Evolutionary conservation across 768 basidiomycete genomes (phyloP).

Genomic region (Mrakia frigida): DNA sequence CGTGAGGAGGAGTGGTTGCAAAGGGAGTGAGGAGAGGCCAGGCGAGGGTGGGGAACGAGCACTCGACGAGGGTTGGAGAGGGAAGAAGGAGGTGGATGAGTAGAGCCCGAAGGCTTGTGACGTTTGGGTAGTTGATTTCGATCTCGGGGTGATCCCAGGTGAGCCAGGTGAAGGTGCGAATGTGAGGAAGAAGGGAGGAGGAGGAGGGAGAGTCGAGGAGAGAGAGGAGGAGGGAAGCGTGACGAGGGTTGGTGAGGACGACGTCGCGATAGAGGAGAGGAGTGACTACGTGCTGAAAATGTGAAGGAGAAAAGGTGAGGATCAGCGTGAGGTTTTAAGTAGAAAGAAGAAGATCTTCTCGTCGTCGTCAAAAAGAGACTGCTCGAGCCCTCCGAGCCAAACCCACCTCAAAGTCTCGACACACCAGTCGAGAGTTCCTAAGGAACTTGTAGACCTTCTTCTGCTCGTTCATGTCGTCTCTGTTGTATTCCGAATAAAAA

Average conservation of each 20-base stretch:
- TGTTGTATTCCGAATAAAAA: background rate
- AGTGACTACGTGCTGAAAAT: background rate
- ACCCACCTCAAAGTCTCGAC: constrained; percentile 15
- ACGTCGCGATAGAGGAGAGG: background rate
- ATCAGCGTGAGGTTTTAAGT: background rate
- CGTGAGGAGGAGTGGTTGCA: background rate
- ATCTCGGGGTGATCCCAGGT: constrained; percentile 10
- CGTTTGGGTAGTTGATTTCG: background rate
- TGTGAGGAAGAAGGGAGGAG: background rate
- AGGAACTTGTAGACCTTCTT: background rate
- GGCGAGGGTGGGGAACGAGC: constrained; percentile 17
- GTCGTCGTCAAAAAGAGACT: too few species aligned
- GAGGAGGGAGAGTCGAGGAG: background rate
- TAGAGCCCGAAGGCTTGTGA: background rate
- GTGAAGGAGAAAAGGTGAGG: too few species aligned
- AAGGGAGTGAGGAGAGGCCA: background rate
- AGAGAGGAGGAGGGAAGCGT: constrained; percentile 2
- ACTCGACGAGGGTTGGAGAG: background rate
- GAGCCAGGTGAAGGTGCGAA: constrained; percentile 8
- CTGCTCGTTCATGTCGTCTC: background rate
- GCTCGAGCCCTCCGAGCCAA: background rate
- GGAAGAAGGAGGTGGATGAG: constrained; percentile 15
- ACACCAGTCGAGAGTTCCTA: constrained; percentile 8
- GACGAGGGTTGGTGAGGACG: background rate
- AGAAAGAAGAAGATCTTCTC: background rate